Evolutionary conservation across 2,329 filamentous ascomycete species (phyloP), one percentile per base, ranked within the genome.

Genomic region (Pseudocercospora crystallina): DNA sequence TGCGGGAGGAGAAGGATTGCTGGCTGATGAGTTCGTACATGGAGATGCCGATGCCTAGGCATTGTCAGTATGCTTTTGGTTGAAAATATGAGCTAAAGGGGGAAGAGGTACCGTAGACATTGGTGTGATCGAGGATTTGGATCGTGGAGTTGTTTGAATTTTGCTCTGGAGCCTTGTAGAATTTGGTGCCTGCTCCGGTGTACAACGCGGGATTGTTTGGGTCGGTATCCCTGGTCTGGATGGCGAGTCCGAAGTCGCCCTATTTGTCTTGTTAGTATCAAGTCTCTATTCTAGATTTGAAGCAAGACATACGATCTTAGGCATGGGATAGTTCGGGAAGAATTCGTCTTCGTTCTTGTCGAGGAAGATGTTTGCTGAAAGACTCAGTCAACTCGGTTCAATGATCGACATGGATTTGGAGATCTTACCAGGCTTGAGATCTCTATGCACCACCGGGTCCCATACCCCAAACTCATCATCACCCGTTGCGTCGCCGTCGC

Each of bases 1-100:
- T 33, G 36, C 36, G 31, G 31, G n/a, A n/a, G n/a, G n/a, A n/a
- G n/a, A n/a, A n/a, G n/a, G n/a, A n/a, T n/a, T n/a, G n/a, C n/a
- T n/a, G n/a, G n/a, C n/a, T n/a, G n/a, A 43, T 33, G 14, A 43
- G 41, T 15, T 15, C 17, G 17, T 43, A 43, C 31, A 43, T 43
- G 13, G 41, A 33, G 30, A 26, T 43, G 20, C 41, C 41, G 17
- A 43, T 35, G 31, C 41, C 41, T 35, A 15, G 13, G 13, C 14
- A 13, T 43, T 5, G 12, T 43, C 12, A 34, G 30, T 5, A 17
- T 17, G 14, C n/a, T n/a, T n/a, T n/a, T 20, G 7, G 14, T 11
- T 12, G n/a, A 8, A 10, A 33, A 43, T 3, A 7, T 26, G 8
- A 7, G 15, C 14, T 8, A n/a, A n/a, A 14, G 26, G n/a, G 41